Conservation (phyloP, 1,284 basidiomycete genomes). For the Pseudozyma sp. region DNA sequence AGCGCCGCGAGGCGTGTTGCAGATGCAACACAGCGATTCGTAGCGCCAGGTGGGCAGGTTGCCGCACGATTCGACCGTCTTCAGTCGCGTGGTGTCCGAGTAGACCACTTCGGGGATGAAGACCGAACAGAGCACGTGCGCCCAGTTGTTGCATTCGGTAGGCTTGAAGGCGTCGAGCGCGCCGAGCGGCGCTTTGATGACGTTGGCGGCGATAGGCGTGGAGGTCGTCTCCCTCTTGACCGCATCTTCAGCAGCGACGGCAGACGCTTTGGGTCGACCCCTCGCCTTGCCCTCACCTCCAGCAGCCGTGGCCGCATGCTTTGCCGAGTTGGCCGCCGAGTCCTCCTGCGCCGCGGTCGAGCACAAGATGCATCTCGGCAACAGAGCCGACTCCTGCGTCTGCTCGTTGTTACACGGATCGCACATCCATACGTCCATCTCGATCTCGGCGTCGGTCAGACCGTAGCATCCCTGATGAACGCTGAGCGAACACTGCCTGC, state of each 20-base stretch:
- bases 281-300: constrained; percentile 25
- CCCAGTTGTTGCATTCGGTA: constrained; percentile 93
- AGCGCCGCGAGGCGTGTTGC: constrained; percentile 79
- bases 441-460: constrained; percentile 53
- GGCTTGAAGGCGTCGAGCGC: constrained; percentile 85
- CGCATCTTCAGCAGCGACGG: constrained; percentile 10
- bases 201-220: constrained; percentile 1
- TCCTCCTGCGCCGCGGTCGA: constrained; percentile 37
- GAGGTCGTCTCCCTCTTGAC: constrained; percentile 27
- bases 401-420: constrained; percentile 63
- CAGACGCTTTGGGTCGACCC: constrained; percentile 23
- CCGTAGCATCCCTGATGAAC: constrained; percentile 66
- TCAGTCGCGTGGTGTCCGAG: constrained; percentile 78
- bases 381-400: constrained; percentile 52
- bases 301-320: constrained; percentile 21
- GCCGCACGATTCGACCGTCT: constrained; percentile 87
- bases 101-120: constrained; percentile 86
- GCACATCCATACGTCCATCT: constrained; percentile 57
- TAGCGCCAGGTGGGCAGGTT: constrained; percentile 73
- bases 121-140: constrained; percentile 87
- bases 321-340: constrained; percentile 40
- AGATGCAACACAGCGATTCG: constrained; percentile 70
- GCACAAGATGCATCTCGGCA: constrained; percentile 63
- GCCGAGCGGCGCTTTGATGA: constrained; percentile 62
- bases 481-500: constrained; percentile 61